A percentile compares a stretch with the other conserved stretches of the same genome.
Conservation (phyloP, 345 rosid species). For the Orychophragmus violaceus region DNA sequence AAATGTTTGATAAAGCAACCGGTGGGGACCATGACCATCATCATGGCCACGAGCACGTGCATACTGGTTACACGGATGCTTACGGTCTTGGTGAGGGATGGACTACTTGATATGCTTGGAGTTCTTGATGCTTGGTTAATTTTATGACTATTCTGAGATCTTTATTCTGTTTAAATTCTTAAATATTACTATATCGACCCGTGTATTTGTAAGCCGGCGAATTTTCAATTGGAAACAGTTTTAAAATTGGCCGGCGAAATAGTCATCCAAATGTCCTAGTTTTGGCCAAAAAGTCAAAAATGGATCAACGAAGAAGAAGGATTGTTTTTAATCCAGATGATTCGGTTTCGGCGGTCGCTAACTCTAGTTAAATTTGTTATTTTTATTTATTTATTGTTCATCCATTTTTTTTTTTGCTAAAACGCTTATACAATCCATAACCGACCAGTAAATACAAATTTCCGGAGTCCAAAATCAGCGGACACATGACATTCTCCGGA, state of each 20-base stretch:
- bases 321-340: no score
- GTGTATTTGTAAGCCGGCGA: not conserved
- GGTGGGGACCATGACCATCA: constrained; percentile 36
- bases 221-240: not conserved
- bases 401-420: no score
- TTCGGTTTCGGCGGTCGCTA: no score
- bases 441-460: no score
- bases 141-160: not conserved
- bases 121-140: not conserved
- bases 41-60: constrained; percentile 28
- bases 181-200: not conserved
- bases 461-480: no score
- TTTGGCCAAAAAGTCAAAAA: not conserved
- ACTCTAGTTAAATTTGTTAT: no score
- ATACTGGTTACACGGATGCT: constrained; percentile 29
- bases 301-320: not conserved
- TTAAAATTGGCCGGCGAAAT: not conserved
- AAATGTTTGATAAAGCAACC: constrained; percentile 49
- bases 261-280: not conserved
- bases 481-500: no score
- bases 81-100: constrained; percentile 48
- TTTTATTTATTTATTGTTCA: no score
- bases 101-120: constrained; percentile 32
- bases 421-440: no score
- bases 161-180: not conserved